Evolutionary conservation across 2,329 filamentous ascomycete genomes (phyloP).

Genomic region (Colletotrichum incanum): DNA sequence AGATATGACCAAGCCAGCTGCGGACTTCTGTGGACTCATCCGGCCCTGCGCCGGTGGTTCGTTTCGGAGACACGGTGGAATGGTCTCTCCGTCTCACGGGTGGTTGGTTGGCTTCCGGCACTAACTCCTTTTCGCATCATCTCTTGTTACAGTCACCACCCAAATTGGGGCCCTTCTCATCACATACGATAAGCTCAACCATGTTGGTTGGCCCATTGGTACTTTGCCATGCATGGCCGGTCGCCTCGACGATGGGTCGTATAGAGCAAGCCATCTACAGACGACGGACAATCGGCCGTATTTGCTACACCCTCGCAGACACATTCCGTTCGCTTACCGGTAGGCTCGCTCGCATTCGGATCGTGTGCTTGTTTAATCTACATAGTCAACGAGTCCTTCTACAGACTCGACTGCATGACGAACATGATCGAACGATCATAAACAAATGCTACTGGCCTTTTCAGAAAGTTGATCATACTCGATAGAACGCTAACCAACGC

Average conservation of each 20-base stretch:
- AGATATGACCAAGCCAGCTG: not conserved
- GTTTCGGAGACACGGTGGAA: constrained; percentile 11
- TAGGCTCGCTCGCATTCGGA: no score
- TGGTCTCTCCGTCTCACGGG: not conserved
- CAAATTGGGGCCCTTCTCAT: not conserved
- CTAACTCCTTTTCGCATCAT: not conserved
- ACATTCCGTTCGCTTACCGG: not conserved
- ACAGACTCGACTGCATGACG: not conserved
- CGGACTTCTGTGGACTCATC: not conserved
- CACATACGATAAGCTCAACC: not conserved
- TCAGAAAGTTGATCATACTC: no score
- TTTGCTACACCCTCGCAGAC: no score
- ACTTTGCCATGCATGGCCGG: no score
- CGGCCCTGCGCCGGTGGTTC: not conserved
- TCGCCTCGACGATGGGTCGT: no score
- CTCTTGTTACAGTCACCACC: not conserved
- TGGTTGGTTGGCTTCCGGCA: not conserved
- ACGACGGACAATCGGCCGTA: not conserved
- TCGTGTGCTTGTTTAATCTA: not conserved
- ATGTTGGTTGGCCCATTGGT: not conserved
- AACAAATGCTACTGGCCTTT: not conserved
- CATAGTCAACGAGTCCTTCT: not conserved
- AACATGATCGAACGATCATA: not conserved
- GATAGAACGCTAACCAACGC: not conserved
- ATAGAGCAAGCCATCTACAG: no score